Evolutionary conservation across 495 filamentous ascomycete species (phyloP), one percentile per base, ranked within the genome.

Genomic region (Oleoguttula mirabilis): DNA sequence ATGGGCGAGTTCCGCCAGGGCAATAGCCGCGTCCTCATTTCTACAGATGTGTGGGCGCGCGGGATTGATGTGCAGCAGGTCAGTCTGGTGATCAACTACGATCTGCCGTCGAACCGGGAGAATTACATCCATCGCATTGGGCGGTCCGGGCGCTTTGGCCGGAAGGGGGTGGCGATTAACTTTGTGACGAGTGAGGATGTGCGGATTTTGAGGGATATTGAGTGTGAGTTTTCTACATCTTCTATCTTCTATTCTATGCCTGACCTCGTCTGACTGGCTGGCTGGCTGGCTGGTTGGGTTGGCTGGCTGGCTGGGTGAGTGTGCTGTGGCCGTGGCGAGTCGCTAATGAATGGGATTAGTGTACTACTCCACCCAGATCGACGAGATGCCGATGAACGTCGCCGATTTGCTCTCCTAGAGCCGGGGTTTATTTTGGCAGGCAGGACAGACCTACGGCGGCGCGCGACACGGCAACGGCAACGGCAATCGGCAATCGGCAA

Each of bases 61-160:
- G 90, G 90, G 69, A 99, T 99, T 68, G 90, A 99, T 61, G 90
- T 99, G 21, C 90, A 99, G 63, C 90, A 99, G 62, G 90, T 99
- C 21, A 93, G 84, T n/a, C 69, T 99, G 43, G 90, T 99, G 45
- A 99, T 99, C 68, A 99, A 99, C 66, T 99, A 99, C 64, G 90
- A 99, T 57, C 71, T 99, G 24, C 90, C 90, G 23, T 86, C 80
- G 58, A 99, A 99, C 68, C 88, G 90, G 75, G 90, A 99, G 66
- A 99, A 99, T 67, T 99, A 99, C 64, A 96, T 99, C 61, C 90
- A 99, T 65, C 77, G 90, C 51, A 99, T 99, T 56, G 90, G 90
- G 62, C 79, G 90, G 60, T 82, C 82, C 61, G 90, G 90, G 57
- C 79, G 90, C 52, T 99, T 99, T 64, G 90, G 90, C 48, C 75